A percentile compares a stretch with the other conserved stretches of the same genome.
phyloP scores from a whole-genome alignment of 1,284 basidiomycete genomes.

The Ganoderma sp. region DNA sequence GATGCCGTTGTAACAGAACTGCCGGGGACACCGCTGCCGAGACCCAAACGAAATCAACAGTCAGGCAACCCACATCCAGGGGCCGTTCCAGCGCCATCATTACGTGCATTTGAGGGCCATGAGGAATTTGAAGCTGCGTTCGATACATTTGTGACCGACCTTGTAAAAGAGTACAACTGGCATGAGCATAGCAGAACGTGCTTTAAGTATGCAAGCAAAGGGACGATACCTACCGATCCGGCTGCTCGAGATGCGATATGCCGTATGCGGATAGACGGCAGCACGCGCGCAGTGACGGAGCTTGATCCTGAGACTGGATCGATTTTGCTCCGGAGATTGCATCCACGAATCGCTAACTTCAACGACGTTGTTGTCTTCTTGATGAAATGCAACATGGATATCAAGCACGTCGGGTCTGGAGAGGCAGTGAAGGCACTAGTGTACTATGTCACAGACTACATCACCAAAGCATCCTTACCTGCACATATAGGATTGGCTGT shows the following conservation, averaged over 20 bases:
- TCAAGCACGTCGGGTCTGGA: neutral
- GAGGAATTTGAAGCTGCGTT: neutral
- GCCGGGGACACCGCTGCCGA: neutral
- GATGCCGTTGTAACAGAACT: neutral
- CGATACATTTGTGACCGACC: neutral
- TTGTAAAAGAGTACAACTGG: neutral
- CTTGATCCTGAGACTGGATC: neutral
- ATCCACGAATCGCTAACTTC: neutral
- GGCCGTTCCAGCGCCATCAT: neutral
- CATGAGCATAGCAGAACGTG: neutral
- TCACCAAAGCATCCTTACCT: neutral
- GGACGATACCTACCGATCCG: neutral
- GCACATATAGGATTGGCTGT: neutral
- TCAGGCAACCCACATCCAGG: neutral
- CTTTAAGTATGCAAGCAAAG: neutral
- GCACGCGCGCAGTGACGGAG: neutral
- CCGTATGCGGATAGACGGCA: neutral
- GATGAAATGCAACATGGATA: neutral
- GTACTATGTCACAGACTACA: neutral
- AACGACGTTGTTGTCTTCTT: neutral
- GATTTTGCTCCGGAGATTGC: neutral
- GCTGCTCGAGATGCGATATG: neutral
- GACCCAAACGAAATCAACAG: neutral
- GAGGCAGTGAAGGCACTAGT: neutral
- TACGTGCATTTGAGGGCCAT: neutral